phyloP scores from a whole-genome alignment of 352 stramenopile species.

The Globisporangium spinosum region DNA sequence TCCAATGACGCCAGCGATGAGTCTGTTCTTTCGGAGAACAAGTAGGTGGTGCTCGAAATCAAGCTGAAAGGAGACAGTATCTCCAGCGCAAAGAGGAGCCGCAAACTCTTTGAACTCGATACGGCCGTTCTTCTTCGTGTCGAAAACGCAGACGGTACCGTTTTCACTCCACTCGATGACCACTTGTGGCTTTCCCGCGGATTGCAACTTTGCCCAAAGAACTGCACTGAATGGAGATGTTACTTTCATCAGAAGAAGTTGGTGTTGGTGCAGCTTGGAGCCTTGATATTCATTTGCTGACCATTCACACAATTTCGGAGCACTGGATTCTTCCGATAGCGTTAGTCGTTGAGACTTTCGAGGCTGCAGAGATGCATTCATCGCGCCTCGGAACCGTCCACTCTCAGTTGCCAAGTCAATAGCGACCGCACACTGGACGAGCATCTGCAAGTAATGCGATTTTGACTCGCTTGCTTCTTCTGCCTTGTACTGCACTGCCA shows the following conservation, averaged over 20 bases:
- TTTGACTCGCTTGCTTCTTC: conserved; percentile 56
- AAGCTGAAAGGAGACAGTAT: conserved; percentile 40
- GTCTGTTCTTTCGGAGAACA: conserved; percentile 39
- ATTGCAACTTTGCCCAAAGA: background rate
- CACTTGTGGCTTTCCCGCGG: background rate
- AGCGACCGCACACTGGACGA: conserved; percentile 55
- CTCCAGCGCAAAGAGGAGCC: conserved; percentile 31
- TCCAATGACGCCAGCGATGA: conserved; percentile 21
- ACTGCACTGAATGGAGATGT: conserved; percentile 25
- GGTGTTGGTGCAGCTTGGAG: conserved; percentile 5
- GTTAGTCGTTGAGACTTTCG: conserved; percentile 5
- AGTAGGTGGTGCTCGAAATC: conserved; percentile 31
- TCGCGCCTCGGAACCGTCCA: background rate
- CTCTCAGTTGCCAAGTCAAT: conserved; percentile 60
- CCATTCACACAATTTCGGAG: background rate
- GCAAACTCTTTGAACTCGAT: conserved; percentile 19
- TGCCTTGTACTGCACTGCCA: conserved; percentile 41
- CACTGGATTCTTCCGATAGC: background rate
- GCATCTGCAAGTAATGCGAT: conserved; percentile 52
- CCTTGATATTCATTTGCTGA: background rate
- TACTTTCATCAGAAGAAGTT: conserved; percentile 21
- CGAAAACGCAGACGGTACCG: conserved; percentile 19
- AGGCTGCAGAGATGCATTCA: background rate
- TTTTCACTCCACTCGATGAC: conserved; percentile 27
- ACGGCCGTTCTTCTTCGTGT: conserved; percentile 7